Evolutionary conservation across 805 yeast genomes (phyloP), one percentile per base, ranked within the genome.

Genomic region (Grigorovia jiainica): DNA sequence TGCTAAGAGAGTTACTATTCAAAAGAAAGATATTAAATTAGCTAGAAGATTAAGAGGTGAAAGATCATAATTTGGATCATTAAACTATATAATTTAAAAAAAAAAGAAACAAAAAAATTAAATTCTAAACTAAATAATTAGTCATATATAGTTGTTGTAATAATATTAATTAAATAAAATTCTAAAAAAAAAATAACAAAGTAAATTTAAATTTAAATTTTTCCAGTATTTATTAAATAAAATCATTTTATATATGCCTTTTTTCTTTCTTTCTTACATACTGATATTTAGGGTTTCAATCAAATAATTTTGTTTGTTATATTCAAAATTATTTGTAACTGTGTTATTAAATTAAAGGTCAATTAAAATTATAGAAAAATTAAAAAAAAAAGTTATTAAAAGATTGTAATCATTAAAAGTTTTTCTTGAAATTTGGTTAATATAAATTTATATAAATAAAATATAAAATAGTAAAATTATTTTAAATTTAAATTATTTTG

Each of bases 11-110:
- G 97, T 90, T 57, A 90, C 98, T 53, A 87, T 90, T 63, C 95
- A 87, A 78, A 90, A 87, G 86, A 89, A 89, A 74, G 98, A 90
- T 69, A 86, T 90, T 66, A 95, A 89, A 66, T 77, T 90, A 65
- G 98, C 97, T 55, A 84, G 97, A 75, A 84, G 97, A 76, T 79
- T 90, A 66, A 82, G 97, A 73, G 97, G 97, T 70, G 95, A 84
- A 75, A 82, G 92, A 80, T 77, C 90, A 55, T 84, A 78, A 13
- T 8, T 27, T 27, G 11, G 31, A 27, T 27, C 31, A 24, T 24
- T 24, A 24, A 24, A 24, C 11, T 10, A 24, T 10, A 24, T 24
- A 24, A 24, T 24, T 24, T 24, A 3, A 24, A 24, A 24, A 24
- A 24, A 24, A 5, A 24, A 24, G 11, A 24, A 24, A 24, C 8